Evolutionary conservation across 2,329 filamentous ascomycete species (phyloP), one percentile per base, ranked within the genome.

Genomic region (Xylogone sp.): DNA sequence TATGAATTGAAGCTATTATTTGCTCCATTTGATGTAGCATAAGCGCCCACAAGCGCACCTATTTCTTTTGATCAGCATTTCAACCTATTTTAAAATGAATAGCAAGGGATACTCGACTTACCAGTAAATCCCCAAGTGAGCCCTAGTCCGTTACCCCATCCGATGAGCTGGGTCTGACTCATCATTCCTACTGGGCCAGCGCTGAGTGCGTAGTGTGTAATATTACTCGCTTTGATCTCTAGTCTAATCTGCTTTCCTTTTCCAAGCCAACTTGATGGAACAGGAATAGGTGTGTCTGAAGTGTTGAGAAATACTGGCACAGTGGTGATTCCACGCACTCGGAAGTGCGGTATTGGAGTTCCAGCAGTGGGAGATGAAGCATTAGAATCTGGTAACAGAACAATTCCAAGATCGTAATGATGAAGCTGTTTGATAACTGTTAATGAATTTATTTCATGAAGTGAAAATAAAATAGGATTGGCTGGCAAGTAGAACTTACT

Each of bases 11-110:
- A 71, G 2, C 58, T 68, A 2, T 69, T 72, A 10, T 68, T 61
- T 2, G 69, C 69, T 0, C 76, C 77, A 55, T 82, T 81, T 22
- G 66, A 76, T 3, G 78, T 81, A 42, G 72, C 73, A 59, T 80
- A 82, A 1, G 74, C 69, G 1, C 78, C 78, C 0, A 82, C 54
- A 19, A 82, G 63, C 1, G 72, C 71, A 1, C 78, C 77, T 70
- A 56, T 62, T 45, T 65, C 8, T 39, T 39, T 39, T 39, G 8
- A 5, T 39, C n/a, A 39, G 24, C 62, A 31, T 21, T 22, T n/a
- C n/a, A n/a, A n/a, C n/a, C n/a, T n/a, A n/a, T n/a, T n/a, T n/a
- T n/a, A n/a, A n/a, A n/a, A n/a, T n/a, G n/a, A n/a, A n/a, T n/a
- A 42, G 19, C 13, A 12, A 31, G n/a, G 12, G 21, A 46, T 3